Base-by-base conservation (phyloP, 306 rosid species). In the Coriaria nepalensis region DNA sequence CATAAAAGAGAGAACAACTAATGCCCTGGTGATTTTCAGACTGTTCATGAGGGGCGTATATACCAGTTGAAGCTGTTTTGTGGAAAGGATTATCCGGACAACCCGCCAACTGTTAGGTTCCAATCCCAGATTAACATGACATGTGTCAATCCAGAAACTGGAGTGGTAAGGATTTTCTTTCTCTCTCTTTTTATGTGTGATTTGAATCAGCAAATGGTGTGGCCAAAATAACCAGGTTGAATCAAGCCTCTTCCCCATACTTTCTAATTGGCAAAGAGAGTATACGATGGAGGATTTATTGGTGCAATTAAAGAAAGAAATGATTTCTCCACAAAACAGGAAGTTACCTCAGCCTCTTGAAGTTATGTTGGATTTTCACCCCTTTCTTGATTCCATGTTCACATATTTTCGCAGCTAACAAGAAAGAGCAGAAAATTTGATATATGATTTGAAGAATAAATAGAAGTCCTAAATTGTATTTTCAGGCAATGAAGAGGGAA, bases 11-110 rank as follows among this genome's bases (percentile, higher is more conserved):
- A 7, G 43, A 39, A 39, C 13, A 37, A 45, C 20, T 2, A 5
- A 36, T 65, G 50, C n/a, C 38, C 10, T 70, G 45, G 38, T 40
- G 38, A 37, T 67, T 36, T 45, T 73, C 68, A 90, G 98, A 81
- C 95, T 62, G 83, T 90, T 55, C 98, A 90, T 55, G 98, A 90
- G 73, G 98, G 95, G 45, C 73, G 87, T 54, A 90, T 85, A 64
- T 77, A 79, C 73, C 98, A 90, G 63, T 73, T 85, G 78, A 90
- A 85, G 53, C 78, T 90, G 64, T 85, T 81, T 57, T 90, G 98
- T 15, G 88, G 95, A 50, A 72, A 79, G 74, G 95, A 85, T 54
- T 90, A 90, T 69, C 98, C 95, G 0, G 95, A 79, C 49, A 79
- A 77, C 43, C 94, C 95, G 35, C 98, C 98, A 60, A 71, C 87